A percentile compares a stretch with the other conserved stretches of the same genome.
phyloP scores from a whole-genome alignment of 1,139 yeast genomes.

The Eremothecium cymbalariae region DNA sequence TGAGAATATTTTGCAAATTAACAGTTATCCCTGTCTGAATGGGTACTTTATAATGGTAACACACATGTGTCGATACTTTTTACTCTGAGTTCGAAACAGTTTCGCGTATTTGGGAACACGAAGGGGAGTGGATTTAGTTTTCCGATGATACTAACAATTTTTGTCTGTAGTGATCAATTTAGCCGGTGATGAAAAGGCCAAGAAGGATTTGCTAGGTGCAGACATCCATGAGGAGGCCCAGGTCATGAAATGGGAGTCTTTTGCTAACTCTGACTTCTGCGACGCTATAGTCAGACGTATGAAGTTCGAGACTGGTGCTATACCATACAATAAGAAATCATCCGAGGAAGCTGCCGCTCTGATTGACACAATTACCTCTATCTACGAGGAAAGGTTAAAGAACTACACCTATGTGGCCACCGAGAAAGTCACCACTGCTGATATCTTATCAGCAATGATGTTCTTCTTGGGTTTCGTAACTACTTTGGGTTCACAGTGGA shows the following conservation, averaged over 20 bases:
- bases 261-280: constrained; percentile 58
- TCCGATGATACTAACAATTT: constrained; percentile 10
- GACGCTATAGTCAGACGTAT: constrained; percentile 30
- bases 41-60: constrained; percentile 18
- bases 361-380: constrained; percentile 37
- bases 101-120: neutral
- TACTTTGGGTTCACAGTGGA: constrained; percentile 73
- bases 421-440: constrained; percentile 83
- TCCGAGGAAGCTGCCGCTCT: constrained; percentile 48
- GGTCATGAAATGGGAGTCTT: constrained; percentile 65
- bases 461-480: constrained; percentile 48
- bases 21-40: constrained; percentile 31
- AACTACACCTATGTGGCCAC: constrained; percentile 84
- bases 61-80: constrained; percentile 22
- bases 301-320: constrained; percentile 37
- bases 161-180: constrained; percentile 17
- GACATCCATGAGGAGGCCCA: constrained; percentile 56
- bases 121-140: too few relatives aligned
- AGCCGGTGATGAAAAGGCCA: constrained; percentile 23
- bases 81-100: constrained; percentile 15
- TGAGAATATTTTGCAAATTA: constrained; percentile 21
- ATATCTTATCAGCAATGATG: constrained; percentile 55
- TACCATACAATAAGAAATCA: constrained; percentile 73
- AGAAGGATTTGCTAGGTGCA: constrained; percentile 43
- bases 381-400: constrained; percentile 58